These are phyloP conservation scores for Mycena vulgaris DNA, from an alignment of 768 basidiomycete genomes.

Conservation along the genomic window DNA sequence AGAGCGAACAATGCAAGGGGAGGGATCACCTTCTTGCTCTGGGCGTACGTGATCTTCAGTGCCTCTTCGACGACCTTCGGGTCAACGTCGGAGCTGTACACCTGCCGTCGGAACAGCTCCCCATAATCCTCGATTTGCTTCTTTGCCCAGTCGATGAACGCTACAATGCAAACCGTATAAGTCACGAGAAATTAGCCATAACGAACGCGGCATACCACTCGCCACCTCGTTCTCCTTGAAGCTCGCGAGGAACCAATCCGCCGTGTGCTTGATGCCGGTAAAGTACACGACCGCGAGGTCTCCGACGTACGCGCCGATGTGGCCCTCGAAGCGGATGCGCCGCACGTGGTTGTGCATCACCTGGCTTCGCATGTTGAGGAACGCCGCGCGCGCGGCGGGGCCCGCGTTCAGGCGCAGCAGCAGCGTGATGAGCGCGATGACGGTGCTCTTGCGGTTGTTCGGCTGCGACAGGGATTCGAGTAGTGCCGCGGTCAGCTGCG, in stretches of 20 bases:
- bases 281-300: slow-evolving; percentile 93
- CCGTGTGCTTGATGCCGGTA: slow-evolving; percentile 96
- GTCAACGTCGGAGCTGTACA: slow-evolving; percentile 88
- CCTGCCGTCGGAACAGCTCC: slow-evolving; percentile 90
- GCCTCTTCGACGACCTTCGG: slow-evolving; percentile 83
- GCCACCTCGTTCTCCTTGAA: slow-evolving; percentile 97
- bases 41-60: slow-evolving; percentile 79
- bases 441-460: slow-evolving; percentile 82
- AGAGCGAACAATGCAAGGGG: background rate
- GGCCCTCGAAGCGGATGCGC: slow-evolving; percentile 91
- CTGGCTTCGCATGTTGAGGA: slow-evolving; percentile 83
- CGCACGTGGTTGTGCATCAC: slow-evolving; percentile 85
- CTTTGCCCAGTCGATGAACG: slow-evolving; percentile 95
- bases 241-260: slow-evolving; percentile 97
- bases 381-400: slow-evolving; percentile 85
- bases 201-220: slow-evolving; percentile 73
- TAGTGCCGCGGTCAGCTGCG: slow-evolving; percentile 78
- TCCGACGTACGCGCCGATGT: slow-evolving; percentile 87
- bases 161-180: slow-evolving; percentile 55
- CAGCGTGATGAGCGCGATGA: slow-evolving; percentile 79
- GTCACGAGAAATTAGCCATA: background rate
- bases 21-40: slow-evolving; percentile 85
- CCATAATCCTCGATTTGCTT: slow-evolving; percentile 87
- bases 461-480: slow-evolving; percentile 82
- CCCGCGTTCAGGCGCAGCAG: slow-evolving; percentile 84